A percentile compares a stretch with the other conserved stretches of the same genome.
phyloP scores from a whole-genome alignment of 805 yeast species.

The Starmerella stigmatis region DNA sequence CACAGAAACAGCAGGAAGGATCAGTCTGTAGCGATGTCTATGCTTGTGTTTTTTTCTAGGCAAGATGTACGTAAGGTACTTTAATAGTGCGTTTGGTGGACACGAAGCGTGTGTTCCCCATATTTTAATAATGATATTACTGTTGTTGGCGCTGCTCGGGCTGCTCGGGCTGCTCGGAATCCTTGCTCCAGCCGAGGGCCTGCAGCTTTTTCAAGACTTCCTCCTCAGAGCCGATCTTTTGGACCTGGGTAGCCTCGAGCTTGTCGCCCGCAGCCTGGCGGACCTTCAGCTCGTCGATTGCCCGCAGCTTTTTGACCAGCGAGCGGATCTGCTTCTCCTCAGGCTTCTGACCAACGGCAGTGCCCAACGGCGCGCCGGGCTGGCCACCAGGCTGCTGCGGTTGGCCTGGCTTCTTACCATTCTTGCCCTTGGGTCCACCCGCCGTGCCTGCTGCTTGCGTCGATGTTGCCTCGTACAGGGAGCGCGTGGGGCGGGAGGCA shows the following conservation, averaged over 20 bases:
- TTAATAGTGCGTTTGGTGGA: no score
- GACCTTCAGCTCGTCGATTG: conserved; percentile 82
- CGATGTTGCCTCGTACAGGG: conserved; percentile 24
- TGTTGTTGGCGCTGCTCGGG: no score
- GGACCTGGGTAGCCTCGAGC: conserved; percentile 84
- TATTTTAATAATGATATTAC: no score
- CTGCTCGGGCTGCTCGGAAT: conserved; percentile 4
- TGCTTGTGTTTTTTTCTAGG: no score
- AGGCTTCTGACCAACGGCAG: conserved; percentile 39
- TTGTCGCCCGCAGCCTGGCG: conserved; percentile 75
- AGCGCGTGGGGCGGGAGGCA: conserved; percentile 27
- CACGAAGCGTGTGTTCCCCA: not conserved
- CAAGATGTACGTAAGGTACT: no score
- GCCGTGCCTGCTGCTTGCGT: not conserved
- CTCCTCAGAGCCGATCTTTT: conserved; percentile 79
- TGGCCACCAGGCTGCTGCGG: not conserved
- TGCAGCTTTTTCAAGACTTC: conserved; percentile 66
- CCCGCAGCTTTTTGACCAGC: conserved; percentile 82
- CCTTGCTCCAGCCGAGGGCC: conserved; percentile 56
- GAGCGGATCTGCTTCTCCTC: conserved; percentile 92
- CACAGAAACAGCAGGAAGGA: no score
- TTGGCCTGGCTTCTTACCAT: conserved; percentile 6
- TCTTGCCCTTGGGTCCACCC: conserved; percentile 3
- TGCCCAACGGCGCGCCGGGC: conserved; percentile 34
- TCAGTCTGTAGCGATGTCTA: no score